These are phyloP conservation scores for Colletotrichum euphorbiae DNA, from an alignment of 2,329 filamentous ascomycete genomes.

Conservation along the genomic window DNA sequence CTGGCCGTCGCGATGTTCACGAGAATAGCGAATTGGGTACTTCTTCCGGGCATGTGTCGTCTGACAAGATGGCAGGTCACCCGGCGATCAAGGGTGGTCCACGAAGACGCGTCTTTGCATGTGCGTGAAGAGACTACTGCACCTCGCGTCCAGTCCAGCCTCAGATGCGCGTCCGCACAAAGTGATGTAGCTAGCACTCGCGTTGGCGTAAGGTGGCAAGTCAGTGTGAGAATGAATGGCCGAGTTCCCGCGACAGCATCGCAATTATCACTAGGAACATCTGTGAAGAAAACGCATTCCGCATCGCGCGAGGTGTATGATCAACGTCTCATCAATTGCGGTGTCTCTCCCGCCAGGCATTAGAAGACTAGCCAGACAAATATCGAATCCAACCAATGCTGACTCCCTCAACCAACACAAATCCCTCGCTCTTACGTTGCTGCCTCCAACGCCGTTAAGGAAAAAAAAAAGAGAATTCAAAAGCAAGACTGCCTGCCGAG, in stretches of 20 bases:
- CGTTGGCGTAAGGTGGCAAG: too few relatives aligned
- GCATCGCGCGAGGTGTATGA: too few relatives aligned
- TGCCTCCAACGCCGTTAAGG: slow-evolving; percentile 7
- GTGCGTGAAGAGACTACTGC: neutral
- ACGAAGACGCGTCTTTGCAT: neutral
- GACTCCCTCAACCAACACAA: neutral
- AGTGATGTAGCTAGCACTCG: too few relatives aligned
- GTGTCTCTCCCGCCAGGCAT: slow-evolving; percentile 5
- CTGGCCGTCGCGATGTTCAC: neutral
- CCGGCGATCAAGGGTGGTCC: neutral
- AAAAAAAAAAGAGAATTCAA: neutral
- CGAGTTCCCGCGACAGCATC: too few relatives aligned
- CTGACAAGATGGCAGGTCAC: neutral
- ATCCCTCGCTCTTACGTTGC: neutral
- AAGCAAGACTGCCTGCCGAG: neutral
- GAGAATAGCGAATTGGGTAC: neutral
- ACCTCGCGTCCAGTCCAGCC: neutral
- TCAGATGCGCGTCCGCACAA: too few relatives aligned
- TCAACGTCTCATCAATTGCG: neutral
- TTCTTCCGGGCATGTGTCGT: slow-evolving; percentile 8
- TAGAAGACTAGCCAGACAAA: slow-evolving; percentile 9
- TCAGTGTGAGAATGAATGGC: too few relatives aligned
- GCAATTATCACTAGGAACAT: too few relatives aligned
- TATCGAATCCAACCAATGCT: slow-evolving; percentile 16
- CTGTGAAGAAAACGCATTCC: too few relatives aligned